Conservation (phyloP, 805 yeast species). For the Zygosaccharomyces gambellarensis region DNA sequence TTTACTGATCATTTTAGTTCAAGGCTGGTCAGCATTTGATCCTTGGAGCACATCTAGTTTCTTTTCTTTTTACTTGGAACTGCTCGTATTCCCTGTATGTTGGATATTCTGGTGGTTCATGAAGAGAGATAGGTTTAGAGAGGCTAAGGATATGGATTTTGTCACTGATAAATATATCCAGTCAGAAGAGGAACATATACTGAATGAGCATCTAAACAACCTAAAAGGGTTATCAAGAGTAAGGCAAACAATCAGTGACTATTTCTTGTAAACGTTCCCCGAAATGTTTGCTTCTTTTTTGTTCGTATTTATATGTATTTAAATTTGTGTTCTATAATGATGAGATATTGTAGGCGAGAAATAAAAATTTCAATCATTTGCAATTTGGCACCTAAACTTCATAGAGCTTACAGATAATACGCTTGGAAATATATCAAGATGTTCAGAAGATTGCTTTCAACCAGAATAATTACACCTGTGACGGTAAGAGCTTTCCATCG, state of each 20-base stretch:
- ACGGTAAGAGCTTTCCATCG: background rate
- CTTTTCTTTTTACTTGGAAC: constrained; percentile 44
- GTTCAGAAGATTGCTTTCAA: background rate
- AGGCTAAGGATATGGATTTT: constrained; percentile 47
- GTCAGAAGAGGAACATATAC: constrained; percentile 44
- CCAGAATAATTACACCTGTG: background rate
- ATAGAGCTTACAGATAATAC: background rate
- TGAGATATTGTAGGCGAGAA: background rate
- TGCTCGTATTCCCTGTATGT: constrained; percentile 44
- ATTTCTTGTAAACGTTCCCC: constrained; percentile 7
- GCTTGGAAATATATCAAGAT: background rate
- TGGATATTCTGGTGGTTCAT: constrained; percentile 41
- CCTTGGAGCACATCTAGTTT: constrained; percentile 43
- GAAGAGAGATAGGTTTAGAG: constrained; percentile 41
- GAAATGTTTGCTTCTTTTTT: constrained; percentile 29
- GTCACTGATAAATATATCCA: constrained; percentile 48
- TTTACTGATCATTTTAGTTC: constrained; percentile 44
- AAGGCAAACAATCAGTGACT: constrained; percentile 28
- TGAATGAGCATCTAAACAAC: constrained; percentile 37
- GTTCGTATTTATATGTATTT: constrained; percentile 21
- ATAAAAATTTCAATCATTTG: background rate
- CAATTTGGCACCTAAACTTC: background rate
- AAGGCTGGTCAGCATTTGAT: constrained; percentile 48
- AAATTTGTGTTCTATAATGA: too few relatives aligned
- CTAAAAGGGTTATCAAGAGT: constrained; percentile 43